phyloP scores from a whole-genome alignment of 257 asterid species.

The Petunia secreta region DNA sequence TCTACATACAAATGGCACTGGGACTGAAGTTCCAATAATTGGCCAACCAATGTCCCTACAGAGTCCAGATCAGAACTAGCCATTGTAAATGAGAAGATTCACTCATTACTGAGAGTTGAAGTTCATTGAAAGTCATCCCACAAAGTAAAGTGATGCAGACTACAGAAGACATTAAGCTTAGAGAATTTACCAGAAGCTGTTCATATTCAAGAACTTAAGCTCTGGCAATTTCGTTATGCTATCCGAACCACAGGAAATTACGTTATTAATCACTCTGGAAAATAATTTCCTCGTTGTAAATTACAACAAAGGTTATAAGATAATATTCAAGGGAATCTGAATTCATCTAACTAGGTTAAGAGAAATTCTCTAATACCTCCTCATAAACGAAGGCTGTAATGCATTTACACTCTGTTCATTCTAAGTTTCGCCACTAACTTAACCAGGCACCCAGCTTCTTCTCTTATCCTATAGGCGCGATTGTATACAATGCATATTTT shows the following conservation, averaged over 20 bases:
- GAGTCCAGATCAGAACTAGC: background rate
- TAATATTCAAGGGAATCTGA: background rate
- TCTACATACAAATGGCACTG: background rate
- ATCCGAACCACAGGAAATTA: background rate
- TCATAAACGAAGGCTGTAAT: constrained; percentile 11
- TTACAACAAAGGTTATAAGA: background rate
- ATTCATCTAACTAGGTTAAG: background rate
- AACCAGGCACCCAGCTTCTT: background rate
- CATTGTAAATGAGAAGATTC: background rate
- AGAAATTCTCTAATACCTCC: background rate
- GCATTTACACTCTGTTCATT: constrained; percentile 7
- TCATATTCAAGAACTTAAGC: background rate
- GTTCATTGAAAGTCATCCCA: background rate
- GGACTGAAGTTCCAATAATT: background rate
- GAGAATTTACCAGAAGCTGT: background rate
- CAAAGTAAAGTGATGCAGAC: background rate
- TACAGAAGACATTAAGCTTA: background rate
- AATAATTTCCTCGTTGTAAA: background rate
- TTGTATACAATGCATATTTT: background rate
- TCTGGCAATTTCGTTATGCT: background rate
- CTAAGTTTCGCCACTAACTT: background rate
- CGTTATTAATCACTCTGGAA: background rate
- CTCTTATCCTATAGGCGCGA: constrained; percentile 13
- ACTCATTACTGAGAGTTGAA: background rate
- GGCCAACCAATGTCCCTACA: background rate